Evolutionary conservation across 1,284 basidiomycete species (phyloP).

Genomic region (Ustilago esculenta): DNA sequence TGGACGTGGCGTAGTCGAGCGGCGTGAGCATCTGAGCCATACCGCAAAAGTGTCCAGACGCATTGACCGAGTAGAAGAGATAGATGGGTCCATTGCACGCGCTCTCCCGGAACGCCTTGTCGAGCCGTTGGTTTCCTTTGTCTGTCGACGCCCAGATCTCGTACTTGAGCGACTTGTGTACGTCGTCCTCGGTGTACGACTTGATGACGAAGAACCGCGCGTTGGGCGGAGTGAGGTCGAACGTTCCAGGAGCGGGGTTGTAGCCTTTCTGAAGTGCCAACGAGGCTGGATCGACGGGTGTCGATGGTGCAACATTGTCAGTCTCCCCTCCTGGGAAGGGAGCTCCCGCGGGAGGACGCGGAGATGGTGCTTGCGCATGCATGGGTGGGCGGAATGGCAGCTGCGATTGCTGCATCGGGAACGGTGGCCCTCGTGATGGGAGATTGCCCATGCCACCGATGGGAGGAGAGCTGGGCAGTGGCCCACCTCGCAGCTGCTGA

Average conservation of each 20-base stretch:
- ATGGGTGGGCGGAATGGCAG: constrained; percentile 18
- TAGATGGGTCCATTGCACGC: constrained; percentile 55
- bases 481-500: constrained; percentile 34
- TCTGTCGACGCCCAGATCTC: constrained; percentile 67
- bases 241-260: constrained; percentile 46
- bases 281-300: constrained; percentile 19
- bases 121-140: constrained; percentile 64
- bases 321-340: neutral
- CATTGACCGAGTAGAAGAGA: constrained; percentile 66
- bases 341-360: constrained; percentile 8
- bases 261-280: constrained; percentile 41
- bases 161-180: constrained; percentile 62
- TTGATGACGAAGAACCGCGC: constrained; percentile 66
- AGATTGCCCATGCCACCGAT: constrained; percentile 18
- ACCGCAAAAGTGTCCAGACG: constrained; percentile 64
- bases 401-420: constrained; percentile 20
- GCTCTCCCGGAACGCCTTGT: constrained; percentile 54
- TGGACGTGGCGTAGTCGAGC: constrained; percentile 59
- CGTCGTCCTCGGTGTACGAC: constrained; percentile 65
- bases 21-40: constrained; percentile 65
- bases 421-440: constrained; percentile 13
- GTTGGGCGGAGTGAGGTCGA: constrained; percentile 40
- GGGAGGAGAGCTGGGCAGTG: constrained; percentile 17
- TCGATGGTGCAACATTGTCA: constrained; percentile 3
- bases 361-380: constrained; percentile 6